Evolutionary conservation across 23 red algal genomes (phyloP), one percentile per base, ranked within the genome.

Genomic region (Gracilaria domingensis): DNA sequence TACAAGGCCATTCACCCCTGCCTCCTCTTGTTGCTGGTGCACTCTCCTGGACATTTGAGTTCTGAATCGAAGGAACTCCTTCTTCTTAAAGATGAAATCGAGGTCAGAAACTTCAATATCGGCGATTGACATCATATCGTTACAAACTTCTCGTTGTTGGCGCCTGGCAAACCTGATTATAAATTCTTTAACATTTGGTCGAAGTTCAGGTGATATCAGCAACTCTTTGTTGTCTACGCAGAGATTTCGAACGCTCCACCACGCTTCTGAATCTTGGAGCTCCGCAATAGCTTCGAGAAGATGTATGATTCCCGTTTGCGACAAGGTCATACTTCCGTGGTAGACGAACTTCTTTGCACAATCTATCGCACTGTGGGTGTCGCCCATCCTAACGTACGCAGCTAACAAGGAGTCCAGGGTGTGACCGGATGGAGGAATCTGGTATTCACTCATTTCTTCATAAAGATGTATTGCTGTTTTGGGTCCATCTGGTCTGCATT

Each of bases 11-110:
- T 69, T 69, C 16, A 69, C 2, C 38, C 17, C 64, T 34, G 30
- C 26, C 11, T 30, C 42, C 8, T 77, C 72, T 30, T 77, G 72
- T 12, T 37, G 38, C 42, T 50, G 72, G 8, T 29, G 42, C 9
- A 77, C 26, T 30, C 72, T 77, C 45, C 42, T 45, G 21, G 72
- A 77, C 23, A 77, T 49, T 23, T 49, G 79, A 29, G 49, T 65
- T 81, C 87, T 51, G 38, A 90, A 90, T 17, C 76, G 71, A 32
- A 71, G 53, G 62, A 90, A 90, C 76, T 90, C 87, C 57, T 74
- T 79, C 55, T 74, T 57, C 45, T 35, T 71, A 37, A 81, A 65
- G 50, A 90, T 75, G 75, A 67, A 81, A 48, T 90, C 74, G 9
- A 90, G 62, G 37, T 90, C 87, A 5, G 71, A 57, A 29, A 90